These are phyloP conservation scores for Dipteronia sinensis DNA, from an alignment of 345 rosid genomes.

Conservation along the genomic window DNA sequence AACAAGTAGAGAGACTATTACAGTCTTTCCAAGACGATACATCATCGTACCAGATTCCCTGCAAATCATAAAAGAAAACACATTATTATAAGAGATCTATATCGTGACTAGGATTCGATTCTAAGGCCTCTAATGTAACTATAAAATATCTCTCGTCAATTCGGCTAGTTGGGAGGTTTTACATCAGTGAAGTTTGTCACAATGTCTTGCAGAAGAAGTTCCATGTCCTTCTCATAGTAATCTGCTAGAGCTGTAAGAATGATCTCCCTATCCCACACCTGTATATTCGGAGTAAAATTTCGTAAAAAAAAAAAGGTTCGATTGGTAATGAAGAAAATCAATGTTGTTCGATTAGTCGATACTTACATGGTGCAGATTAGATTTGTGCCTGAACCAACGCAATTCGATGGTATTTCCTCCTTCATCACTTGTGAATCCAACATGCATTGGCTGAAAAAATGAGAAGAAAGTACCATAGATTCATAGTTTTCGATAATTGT, in stretches of 20 bases:
- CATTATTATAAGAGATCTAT: not conserved
- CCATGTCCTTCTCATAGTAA: conserved; percentile 71
- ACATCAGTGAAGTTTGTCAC: conserved; percentile 75
- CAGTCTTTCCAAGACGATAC: conserved; percentile 74
- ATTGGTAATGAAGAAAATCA: too few relatives aligned
- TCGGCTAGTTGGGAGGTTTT: conserved; percentile 17
- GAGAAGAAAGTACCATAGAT: not conserved
- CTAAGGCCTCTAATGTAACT: not conserved
- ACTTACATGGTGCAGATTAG: conserved; percentile 89
- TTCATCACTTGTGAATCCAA: conserved; percentile 76
- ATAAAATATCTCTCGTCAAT: too few relatives aligned
- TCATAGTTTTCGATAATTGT: not conserved
- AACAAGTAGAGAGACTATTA: conserved; percentile 62
- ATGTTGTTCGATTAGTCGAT: not conserved
- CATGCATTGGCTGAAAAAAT: conserved; percentile 74
- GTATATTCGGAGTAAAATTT: not conserved
- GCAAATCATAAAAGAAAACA: not conserved
- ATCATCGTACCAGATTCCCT: conserved; percentile 91
- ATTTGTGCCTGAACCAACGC: conserved; percentile 90
- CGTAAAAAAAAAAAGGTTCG: not conserved
- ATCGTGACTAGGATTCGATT: not conserved
- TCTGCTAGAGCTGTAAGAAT: conserved; percentile 72
- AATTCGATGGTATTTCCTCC: conserved; percentile 86
- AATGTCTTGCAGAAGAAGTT: conserved; percentile 67
- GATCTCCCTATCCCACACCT: conserved; percentile 98